phyloP scores from a whole-genome alignment of 495 filamentous ascomycete genomes.

The Oidiodendron maius region DNA sequence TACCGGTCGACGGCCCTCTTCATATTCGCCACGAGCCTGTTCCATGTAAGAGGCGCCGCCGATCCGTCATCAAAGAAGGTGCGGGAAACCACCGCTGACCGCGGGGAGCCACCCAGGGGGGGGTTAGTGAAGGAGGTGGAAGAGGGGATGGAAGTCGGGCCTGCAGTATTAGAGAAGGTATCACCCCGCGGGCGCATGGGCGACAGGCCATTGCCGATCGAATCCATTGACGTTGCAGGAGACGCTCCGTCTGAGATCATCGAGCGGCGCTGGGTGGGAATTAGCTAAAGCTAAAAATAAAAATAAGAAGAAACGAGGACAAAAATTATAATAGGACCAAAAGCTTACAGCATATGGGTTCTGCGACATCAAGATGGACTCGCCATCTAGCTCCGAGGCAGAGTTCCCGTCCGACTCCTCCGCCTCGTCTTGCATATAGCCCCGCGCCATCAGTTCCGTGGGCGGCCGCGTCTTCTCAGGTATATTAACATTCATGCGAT shows the following conservation, averaged over 20 bases:
- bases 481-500: constrained; percentile 80
- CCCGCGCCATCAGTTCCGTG: constrained; percentile 84
- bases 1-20: constrained; percentile 81
- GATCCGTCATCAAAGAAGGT: constrained; percentile 83
- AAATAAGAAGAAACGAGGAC: constrained; percentile 31
- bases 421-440: constrained; percentile 77
- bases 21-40: constrained; percentile 84
- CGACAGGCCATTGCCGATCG: constrained; percentile 61
- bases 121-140: constrained; percentile 61
- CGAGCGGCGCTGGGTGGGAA: constrained; percentile 50
- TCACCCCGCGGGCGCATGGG: constrained; percentile 39
- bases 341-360: constrained; percentile 42
- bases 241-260: constrained; percentile 68
- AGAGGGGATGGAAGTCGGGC: constrained; percentile 52
- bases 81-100: constrained; percentile 58
- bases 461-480: constrained; percentile 88
- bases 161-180: constrained; percentile 40
- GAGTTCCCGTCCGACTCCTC: constrained; percentile 71
- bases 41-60: constrained; percentile 76
- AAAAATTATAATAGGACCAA: not conserved
- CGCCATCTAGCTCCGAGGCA: constrained; percentile 77
- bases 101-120: constrained; percentile 46
- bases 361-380: constrained; percentile 41
- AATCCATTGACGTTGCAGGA: constrained; percentile 88
- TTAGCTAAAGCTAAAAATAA: constrained; percentile 32